phyloP scores from a whole-genome alignment of 179 eudicot species.

The Monotropa hypopitys region DNA sequence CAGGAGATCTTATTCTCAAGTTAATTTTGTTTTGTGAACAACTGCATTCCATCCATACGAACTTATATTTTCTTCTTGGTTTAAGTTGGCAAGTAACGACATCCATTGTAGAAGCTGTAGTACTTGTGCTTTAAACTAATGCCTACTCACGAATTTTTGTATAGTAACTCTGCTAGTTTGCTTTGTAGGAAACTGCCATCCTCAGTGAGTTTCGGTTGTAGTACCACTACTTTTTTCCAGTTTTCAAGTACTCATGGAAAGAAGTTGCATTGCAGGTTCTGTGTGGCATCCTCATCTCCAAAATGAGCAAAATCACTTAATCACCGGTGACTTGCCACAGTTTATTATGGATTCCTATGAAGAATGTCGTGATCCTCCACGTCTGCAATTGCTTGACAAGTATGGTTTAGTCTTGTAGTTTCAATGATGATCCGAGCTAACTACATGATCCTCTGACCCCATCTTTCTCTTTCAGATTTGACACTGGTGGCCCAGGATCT shows the following conservation, averaged over 20 bases:
- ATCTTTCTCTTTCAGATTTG: constrained; percentile 49
- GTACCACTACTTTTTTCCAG: background rate
- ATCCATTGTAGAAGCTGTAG: background rate
- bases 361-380: constrained; percentile 79
- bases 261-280: constrained; percentile 57
- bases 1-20: background rate
- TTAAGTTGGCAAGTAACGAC: background rate
- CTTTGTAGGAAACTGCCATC: background rate
- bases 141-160: background rate
- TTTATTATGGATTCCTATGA: constrained; percentile 76
- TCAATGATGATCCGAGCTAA: background rate
- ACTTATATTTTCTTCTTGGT: too few species aligned
- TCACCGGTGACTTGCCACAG: constrained; percentile 63
- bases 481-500: constrained; percentile 85
- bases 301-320: constrained; percentile 54
- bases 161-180: background rate
- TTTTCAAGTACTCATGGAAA: constrained; percentile 14
- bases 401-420: constrained; percentile 22
- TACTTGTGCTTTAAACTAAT: background rate
- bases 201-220: background rate
- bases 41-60: background rate
- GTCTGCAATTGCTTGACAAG: constrained; percentile 76
- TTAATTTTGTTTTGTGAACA: background rate
- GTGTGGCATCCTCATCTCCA: constrained; percentile 60
- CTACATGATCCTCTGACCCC: constrained; percentile 7